Evolutionary conservation across 192 early-diverging fungal species (phyloP).

Genomic region (Oehlia diaphana): DNA sequence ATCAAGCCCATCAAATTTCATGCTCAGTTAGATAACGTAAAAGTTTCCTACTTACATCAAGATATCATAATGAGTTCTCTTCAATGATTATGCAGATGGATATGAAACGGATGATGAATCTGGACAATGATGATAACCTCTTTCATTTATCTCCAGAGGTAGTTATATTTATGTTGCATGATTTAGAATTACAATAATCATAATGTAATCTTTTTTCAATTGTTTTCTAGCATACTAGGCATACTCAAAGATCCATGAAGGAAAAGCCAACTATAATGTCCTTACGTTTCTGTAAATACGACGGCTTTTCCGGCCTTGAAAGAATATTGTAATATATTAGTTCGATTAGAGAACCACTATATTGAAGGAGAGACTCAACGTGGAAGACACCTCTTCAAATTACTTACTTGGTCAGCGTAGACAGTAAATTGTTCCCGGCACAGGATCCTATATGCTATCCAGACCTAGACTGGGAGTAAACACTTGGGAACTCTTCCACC

Average conservation of each 20-base stretch:
- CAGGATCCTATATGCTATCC: slow-evolving; percentile 5
- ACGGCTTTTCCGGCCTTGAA: not conserved
- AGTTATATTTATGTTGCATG: too few species aligned
- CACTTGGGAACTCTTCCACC: not conserved
- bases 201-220: not conserved
- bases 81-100: not conserved
- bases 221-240: not conserved
- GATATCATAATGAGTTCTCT: not conserved
- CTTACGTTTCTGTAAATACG: slow-evolving; percentile 13
- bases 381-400: not conserved
- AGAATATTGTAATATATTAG: slow-evolving; percentile 14
- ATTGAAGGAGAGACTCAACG: slow-evolving; percentile 9
- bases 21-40: slow-evolving; percentile 16
- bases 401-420: slow-evolving; percentile 3
- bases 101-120: too few species aligned
- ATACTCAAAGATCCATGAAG: not conserved
- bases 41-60: not conserved
- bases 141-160: not conserved
- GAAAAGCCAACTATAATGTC: slow-evolving; percentile 8
- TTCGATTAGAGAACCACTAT: not conserved
- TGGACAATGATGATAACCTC: not conserved
- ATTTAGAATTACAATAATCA: not conserved
- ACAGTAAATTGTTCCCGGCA: slow-evolving; percentile 12
- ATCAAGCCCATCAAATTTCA: slow-evolving; percentile 1
- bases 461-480: not conserved